Base-by-base conservation (phyloP, 805 yeast genomes). In the Candida dajiaensis region DNA sequence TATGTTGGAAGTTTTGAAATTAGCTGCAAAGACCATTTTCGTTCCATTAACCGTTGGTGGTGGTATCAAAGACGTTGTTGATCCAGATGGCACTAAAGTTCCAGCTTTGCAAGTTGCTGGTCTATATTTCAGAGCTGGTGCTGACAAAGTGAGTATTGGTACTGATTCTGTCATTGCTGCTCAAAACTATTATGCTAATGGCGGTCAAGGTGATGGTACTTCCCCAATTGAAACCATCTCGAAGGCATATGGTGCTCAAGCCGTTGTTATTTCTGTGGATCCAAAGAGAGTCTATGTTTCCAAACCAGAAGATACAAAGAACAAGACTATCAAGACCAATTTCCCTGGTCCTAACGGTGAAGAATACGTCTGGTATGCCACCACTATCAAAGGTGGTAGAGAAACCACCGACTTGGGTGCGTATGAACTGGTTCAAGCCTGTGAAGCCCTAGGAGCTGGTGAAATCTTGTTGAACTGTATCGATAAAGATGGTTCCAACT, bases 31-130 rank as follows among this genome's bases (percentile, higher is more conserved):
- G 64, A 83, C 95, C 1, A 86, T 92, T 43, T 94, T 94, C 68
- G 99, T 94, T 13, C 99, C 99, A 9, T 72, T 94, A 52, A 94
- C 99, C 0, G 96, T 94, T 38, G 99, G 99, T 39, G 99, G 99
- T 48, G 99, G 99, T 41, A 94, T 94, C 52, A 82, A 87, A 54
- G 98, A 92, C 63, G 80, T 88, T 53, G 76, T 78, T 23, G 98
- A 94, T 55, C 95, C 96, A 1, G 87, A 78, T 53, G 95, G 95
- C 28, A 80, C 85, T 8, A 57, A 66, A 9, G 79, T 88, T 13
- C 82, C 97, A 7, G 98, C 98, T 0, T 76, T 85, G 31, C 85
- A 89, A 43, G 96, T 94, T 25, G 99, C 99, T 0, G 78, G 87
- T 35, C 70, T 89, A 54, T 94, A 94, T 63, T 94, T 94, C 74